phyloP scores from a whole-genome alignment of 108 stramenopile genomes.

The Mediolabrus comicus region DNA sequence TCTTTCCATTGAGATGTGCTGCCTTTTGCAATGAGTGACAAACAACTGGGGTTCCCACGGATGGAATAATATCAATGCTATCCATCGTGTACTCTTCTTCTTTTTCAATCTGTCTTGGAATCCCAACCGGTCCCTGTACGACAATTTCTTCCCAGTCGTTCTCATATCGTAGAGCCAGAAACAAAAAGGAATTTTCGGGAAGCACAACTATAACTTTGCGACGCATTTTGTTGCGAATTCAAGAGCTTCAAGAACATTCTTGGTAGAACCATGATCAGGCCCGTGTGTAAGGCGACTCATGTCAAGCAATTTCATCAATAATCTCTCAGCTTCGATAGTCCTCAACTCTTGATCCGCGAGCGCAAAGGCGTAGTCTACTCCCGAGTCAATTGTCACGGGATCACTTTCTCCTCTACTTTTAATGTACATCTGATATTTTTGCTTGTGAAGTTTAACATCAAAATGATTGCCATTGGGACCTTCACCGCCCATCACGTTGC shows the following conservation, averaged over 20 bases:
- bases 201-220: background rate
- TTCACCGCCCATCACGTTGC: background rate
- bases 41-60: slow-evolving; percentile 1
- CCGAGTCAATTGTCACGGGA: background rate
- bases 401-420: background rate
- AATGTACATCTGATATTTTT: background rate
- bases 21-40: slow-evolving; percentile 1
- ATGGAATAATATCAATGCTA: background rate
- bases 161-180: slow-evolving; percentile 8
- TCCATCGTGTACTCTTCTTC: background rate
- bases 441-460: background rate
- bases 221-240: background rate
- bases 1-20: slow-evolving; percentile 13
- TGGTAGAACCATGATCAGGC: background rate
- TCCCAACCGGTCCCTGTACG: slow-evolving; percentile 6
- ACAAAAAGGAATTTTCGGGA: background rate
- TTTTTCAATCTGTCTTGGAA: background rate
- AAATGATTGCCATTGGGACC: background rate
- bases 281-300: slow-evolving; percentile 3
- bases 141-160: background rate
- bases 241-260: background rate
- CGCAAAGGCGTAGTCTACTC: background rate
- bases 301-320: background rate
- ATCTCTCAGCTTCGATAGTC: background rate
- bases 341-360: background rate